phyloP scores from a whole-genome alignment of 805 yeast genomes.

The Pichia eremophila region DNA sequence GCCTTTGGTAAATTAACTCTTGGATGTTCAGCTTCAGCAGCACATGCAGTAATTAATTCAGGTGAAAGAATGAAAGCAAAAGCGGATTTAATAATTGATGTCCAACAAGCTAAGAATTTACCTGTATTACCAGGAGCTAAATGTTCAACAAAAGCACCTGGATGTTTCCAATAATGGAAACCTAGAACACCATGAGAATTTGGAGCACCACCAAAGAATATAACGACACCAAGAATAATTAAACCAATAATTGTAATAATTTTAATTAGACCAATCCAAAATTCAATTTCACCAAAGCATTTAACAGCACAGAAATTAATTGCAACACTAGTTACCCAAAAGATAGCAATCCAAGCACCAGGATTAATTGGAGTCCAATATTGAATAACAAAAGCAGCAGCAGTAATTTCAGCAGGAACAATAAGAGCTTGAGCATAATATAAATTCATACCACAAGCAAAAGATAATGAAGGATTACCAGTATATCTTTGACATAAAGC shows the following conservation, averaged over 20 bases:
- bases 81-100: slow-evolving; percentile 54
- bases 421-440: slow-evolving; percentile 25
- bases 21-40: slow-evolving; percentile 53
- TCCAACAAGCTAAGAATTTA: slow-evolving; percentile 53
- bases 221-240: slow-evolving; percentile 43
- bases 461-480: slow-evolving; percentile 20
- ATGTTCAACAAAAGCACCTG: slow-evolving; percentile 41
- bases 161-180: slow-evolving; percentile 54
- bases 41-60: slow-evolving; percentile 45
- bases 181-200: slow-evolving; percentile 43
- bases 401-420: slow-evolving; percentile 44
- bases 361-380: slow-evolving; percentile 49
- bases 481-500: slow-evolving; percentile 23
- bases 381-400: slow-evolving; percentile 50
- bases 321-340: slow-evolving; percentile 35
- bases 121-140: slow-evolving; percentile 47
- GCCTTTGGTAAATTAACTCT: slow-evolving; percentile 56
- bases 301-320: slow-evolving; percentile 39
- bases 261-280: slow-evolving; percentile 59
- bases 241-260: slow-evolving; percentile 56
- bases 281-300: slow-evolving; percentile 41
- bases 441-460: slow-evolving; percentile 31
- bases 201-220: slow-evolving; percentile 61
- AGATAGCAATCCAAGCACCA: slow-evolving; percentile 52
- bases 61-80: slow-evolving; percentile 57